Evolutionary conservation across 2,329 filamentous ascomycete genomes (phyloP), one percentile per base, ranked within the genome.

Genomic region (Stachybotrys chlorohalonatus): DNA sequence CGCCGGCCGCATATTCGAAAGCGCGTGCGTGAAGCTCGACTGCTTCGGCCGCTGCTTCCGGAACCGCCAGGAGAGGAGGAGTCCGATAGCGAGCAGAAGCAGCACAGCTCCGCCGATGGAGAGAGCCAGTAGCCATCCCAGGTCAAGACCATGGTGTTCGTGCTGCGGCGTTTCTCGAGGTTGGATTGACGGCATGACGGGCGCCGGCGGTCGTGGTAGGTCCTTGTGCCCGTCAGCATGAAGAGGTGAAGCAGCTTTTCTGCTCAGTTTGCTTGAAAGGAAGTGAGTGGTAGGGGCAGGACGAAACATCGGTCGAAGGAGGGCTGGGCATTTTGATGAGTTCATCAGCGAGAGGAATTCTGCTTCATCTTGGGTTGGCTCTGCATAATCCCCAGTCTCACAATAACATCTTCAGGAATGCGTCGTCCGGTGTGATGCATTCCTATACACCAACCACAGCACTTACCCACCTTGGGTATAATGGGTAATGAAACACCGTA

Each of bases 21-120:
- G 15, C 36, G 36, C 13, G 13, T 42, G 13, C 52, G 2, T 62
- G 63, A 30, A 55, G 54, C 57, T 64, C 36, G 36, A 42, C 36
- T 9, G 36, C 36, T 42, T 2, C 9, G 36, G 13, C 3, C 36
- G 36, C 36, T 42, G 36, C 9, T 13, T 42, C 36, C 36, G 66
- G 54, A 72, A 57, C 24, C 62, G 58, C 65, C 72, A 74, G 6
- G 75, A 61, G 49, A 78, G 70, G 30, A 79, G 55, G 31, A 76
- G 64, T 0, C 74, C 75, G 7, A 79, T 55, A 7, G 60, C 65
- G 2, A 71, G 64, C 61, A 78, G 76, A 13, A 81, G 56, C 7
- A 79, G 53, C 2, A 76, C 60, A 15, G 75, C 74, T n/a, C 77
- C 77, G 36, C 72, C 72, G 31, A 83, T 58, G 11, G 73, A 73